phyloP scores from a whole-genome alignment of 768 basidiomycete genomes.

The Russula dissimulans region DNA sequence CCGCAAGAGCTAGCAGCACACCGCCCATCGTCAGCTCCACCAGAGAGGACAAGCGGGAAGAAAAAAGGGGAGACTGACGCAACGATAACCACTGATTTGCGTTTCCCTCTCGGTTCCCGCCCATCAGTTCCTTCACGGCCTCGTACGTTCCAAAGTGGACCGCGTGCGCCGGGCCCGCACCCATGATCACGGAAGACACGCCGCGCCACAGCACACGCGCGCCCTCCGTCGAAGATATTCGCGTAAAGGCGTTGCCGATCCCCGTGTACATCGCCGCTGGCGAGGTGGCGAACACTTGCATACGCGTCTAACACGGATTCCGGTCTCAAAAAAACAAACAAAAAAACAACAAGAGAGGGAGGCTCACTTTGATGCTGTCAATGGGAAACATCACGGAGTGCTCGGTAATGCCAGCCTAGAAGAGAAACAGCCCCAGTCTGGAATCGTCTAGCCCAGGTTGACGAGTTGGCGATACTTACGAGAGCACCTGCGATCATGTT shows the following conservation, averaged over 20 bases:
- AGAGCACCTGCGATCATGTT: constrained; percentile 97
- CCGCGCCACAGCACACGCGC: constrained; percentile 89
- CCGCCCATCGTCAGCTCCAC: background rate
- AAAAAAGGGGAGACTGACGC: constrained; percentile 43
- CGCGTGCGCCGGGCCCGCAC: constrained; percentile 96
- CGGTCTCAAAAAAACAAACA: too few species aligned
- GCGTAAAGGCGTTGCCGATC: constrained; percentile 81
- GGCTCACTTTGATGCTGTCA: constrained; percentile 90
- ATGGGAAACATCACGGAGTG: constrained; percentile 98
- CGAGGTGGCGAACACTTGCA: constrained; percentile 92
- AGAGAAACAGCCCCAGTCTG: background rate
- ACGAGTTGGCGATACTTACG: constrained; percentile 40
- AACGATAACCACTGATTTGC: constrained; percentile 84
- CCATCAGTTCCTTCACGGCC: constrained; percentile 85
- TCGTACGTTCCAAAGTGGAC: constrained; percentile 97
- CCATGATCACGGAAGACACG: constrained; percentile 89
- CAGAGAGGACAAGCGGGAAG: background rate
- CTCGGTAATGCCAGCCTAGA: constrained; percentile 94
- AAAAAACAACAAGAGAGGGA: background rate
- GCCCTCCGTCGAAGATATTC: constrained; percentile 93
- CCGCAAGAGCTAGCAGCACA: constrained; percentile 61
- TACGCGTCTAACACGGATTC: constrained; percentile 67
- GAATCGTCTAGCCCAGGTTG: background rate
- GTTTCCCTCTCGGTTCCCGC: constrained; percentile 59
- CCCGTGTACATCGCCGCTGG: constrained; percentile 82